phyloP scores from a whole-genome alignment of 495 filamentous ascomycete species.

The Hypoxylon trugodes region DNA sequence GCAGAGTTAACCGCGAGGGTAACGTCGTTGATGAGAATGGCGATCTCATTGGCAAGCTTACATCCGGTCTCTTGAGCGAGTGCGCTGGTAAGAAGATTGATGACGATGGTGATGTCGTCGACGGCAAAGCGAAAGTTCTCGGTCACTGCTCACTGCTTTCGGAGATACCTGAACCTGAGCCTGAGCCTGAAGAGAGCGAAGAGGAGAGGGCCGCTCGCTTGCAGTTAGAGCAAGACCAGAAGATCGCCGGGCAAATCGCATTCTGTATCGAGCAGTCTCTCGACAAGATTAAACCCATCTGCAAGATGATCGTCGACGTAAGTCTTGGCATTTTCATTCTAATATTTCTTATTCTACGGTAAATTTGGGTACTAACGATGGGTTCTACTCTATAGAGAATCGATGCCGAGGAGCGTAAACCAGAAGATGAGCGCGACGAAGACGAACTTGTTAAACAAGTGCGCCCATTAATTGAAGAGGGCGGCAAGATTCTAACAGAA shows the following conservation, averaged over 20 bases:
- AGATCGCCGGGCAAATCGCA: conserved; percentile 81
- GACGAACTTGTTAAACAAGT: conserved; percentile 86
- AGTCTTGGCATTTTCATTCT: conserved; percentile 35
- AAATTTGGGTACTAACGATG: not conserved
- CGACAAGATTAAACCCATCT: conserved; percentile 83
- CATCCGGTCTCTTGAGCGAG: conserved; percentile 72
- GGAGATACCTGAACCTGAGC: conserved; percentile 66
- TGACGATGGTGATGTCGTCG: conserved; percentile 84
- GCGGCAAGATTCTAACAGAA: conserved; percentile 79
- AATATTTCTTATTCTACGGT: not conserved
- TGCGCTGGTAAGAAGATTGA: conserved; percentile 83
- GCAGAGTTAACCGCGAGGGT: conserved; percentile 81
- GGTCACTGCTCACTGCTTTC: conserved; percentile 83
- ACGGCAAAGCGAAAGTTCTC: conserved; percentile 80
- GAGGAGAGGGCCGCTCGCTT: conserved; percentile 63
- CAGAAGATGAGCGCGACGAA: conserved; percentile 92
- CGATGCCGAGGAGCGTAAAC: conserved; percentile 80
- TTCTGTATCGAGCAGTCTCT: conserved; percentile 78
- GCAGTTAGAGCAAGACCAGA: conserved; percentile 70
- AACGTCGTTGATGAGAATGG: conserved; percentile 84
- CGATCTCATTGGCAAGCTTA: conserved; percentile 81
- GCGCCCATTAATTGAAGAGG: conserved; percentile 87
- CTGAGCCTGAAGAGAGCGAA: conserved; percentile 53
- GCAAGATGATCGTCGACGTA: conserved; percentile 88
- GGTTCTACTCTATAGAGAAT: conserved; percentile 63